Evolutionary conservation across 179 eudicot species (phyloP), one percentile per base, ranked within the genome.

Genomic region (Amaranthus tricolor): DNA sequence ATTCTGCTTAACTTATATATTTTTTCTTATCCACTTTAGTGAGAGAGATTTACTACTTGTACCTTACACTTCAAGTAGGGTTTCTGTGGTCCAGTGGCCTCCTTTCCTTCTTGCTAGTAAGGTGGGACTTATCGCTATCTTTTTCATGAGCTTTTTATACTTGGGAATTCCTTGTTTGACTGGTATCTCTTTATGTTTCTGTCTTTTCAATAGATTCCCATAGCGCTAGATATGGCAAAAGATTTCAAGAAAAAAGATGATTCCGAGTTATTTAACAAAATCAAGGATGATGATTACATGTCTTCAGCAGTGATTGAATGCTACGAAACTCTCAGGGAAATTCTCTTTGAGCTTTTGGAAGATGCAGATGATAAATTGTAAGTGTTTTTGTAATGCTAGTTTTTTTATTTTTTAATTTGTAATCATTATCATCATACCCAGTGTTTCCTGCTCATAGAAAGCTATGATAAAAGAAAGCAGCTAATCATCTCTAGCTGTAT

Each of bases 81-180:
- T 94, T 76, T 81, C 96, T 60, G 97, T 91, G 47, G 91, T 96
- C 81, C 98, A 91, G 85, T 96, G 99, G 99, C 99, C 99, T 82
- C 99, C 99, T 78, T 96, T 96, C 80, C 88, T 96, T 86, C 95
- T 96, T 74, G 97, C 99, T 77, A 96, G 99, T 80, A 96, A 94
- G 97, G 99, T 94, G 60, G 84, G 78, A 17, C 62, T 58, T 73
- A 15, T 71, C 58, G 54, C 70, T 74, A 76, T 47, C 7, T 40
- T 64, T 43, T 56, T 45, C 16, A 71, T 65, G 40, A 66, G 70
- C 19, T 54, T 53, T 63, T 83, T 45, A 50, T 66, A 62, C 24
- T n/a, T 68, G 52, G 40, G 40, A 31, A 31, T 31, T 31, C 40
- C 24, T 16, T 47, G 40, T 58, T 73, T 57, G 68, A 51, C 58